Evolutionary conservation across 2,329 filamentous ascomycete genomes (phyloP), one percentile per base, ranked within the genome.

Genomic region (Juglanconis oblonga): DNA sequence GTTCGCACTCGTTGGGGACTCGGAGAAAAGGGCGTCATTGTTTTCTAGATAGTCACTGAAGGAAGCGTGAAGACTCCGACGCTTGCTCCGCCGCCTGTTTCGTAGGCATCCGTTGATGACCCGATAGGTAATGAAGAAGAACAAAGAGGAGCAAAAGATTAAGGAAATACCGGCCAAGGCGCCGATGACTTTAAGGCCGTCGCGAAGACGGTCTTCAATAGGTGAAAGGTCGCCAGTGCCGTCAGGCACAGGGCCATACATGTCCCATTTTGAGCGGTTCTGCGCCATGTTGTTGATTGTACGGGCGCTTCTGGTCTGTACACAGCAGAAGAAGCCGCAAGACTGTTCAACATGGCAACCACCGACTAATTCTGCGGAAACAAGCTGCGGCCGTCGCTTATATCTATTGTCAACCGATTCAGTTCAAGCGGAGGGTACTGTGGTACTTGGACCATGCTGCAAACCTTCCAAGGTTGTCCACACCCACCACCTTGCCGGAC

Each of bases 101-200:
- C 45, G 17, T 4, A 58, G 29, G 1, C 42, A 38, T 14, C 40
- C 50, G 7, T 58, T 32, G 33, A 58, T 48, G 42, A 58, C 49
- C 31, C 56, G 56, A 50, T 49, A 58, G 8, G 49, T 58, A 9
- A 58, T 58, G 33, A 58, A 58, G 13, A 52, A 49, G 33, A 58
- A 58, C 2, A 58, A 32, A 17, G 49, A 47, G 9, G 56, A 53
- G 42, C 56, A 58, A 4, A 58, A 29, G 5, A 53, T 54, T 3
- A 58, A 38, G 1, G 56, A 58, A 32, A 53, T 8, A 2, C 53
- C 50, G 17, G 56, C 50, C 8, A 58, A 36, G 1, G 38, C 32
- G 32, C 56, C 56, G 31, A 58, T 58, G 24, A 53, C 24, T 13
- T 51, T 36, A 17, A 58, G 56, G 4, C 56, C 56, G 13, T 14